Base-by-base conservation (phyloP, 495 filamentous ascomycete genomes). In the Neurospora sp. region DNA sequence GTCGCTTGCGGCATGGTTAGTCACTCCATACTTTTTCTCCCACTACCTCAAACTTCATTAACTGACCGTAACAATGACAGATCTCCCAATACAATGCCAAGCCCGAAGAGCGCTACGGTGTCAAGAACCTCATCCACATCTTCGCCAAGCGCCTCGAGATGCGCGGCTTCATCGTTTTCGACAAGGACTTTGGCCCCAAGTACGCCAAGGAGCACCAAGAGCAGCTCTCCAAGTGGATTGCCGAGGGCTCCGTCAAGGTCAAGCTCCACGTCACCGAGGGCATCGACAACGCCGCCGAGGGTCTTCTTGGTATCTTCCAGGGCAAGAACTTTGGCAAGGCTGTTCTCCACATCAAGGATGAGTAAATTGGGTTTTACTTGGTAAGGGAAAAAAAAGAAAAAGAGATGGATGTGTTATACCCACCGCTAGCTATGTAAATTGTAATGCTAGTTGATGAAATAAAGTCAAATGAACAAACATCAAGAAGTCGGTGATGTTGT, bases 261-360 rank as follows among this genome's bases (percentile, higher is more conserved):
- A 87, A 91, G 80, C 84, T 89, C 71, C 83, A 86, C 78, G 82
- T 94, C 72, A 94, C 91, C 2, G 85, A 90, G 20, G 95, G 94
- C 20, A 93, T 97, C 73, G 95, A 97, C 71, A 92, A 94, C 74
- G 91, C 89, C 3, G 83, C 90, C 35, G 88, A 94, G 70, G 95
- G 92, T 10, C 85, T 97, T 61, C 75, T 97, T n/a, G 93, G 91
- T n/a, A 90, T 98, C 85, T 85, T 97, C 71, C 78, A 91, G 79
- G 94, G 94, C 39, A 90, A 93, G 82, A 98, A 98, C 84, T 92
- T 93, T 84, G 94, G 94, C 74, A 98, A 98, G 86, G 93, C 94
- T 40, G 88, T 96, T 31, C 74, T 97, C 74, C 91, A 93, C 84
- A 90, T 95, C 74, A 80, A 82, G 82, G 72, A 77, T 39, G 76